Evolutionary conservation across 768 basidiomycete genomes (phyloP).

Genomic region (Peribolospora baueri): DNA sequence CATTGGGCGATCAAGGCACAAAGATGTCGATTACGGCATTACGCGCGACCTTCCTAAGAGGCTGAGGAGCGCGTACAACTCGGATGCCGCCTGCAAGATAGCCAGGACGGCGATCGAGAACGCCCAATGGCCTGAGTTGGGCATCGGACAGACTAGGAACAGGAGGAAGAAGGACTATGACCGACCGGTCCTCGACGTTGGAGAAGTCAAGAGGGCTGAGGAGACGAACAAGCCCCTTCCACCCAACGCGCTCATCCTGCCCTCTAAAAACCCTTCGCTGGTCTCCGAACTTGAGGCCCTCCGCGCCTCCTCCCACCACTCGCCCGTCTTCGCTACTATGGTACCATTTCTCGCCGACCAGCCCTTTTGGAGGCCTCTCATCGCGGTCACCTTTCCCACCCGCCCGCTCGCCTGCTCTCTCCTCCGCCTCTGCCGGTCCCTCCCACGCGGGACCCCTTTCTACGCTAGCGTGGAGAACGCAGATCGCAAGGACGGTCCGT

Average conservation of each 20-base stretch:
- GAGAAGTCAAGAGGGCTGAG: not conserved
- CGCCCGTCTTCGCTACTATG: slow-evolving; percentile 1
- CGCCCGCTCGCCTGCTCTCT: slow-evolving; percentile 23
- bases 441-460: slow-evolving; percentile 21
- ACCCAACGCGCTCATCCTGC: not conserved
- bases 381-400: slow-evolving; percentile 24
- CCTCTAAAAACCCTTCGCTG: not conserved
- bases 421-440: slow-evolving; percentile 18
- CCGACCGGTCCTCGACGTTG: slow-evolving; percentile 2
- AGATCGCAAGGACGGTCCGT: slow-evolving; percentile 20
- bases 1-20: slow-evolving; percentile 17
- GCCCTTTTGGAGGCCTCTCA: slow-evolving; percentile 25
- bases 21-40: slow-evolving; percentile 13
- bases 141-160: not conserved
- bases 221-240: not conserved
- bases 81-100: slow-evolving; percentile 2
- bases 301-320: slow-evolving; percentile 3
- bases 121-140: slow-evolving; percentile 20
- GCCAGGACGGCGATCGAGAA: slow-evolving; percentile 20
- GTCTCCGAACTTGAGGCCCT: not conserved
- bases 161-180: slow-evolving; percentile 6
- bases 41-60: slow-evolving; percentile 1
- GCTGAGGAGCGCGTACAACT: slow-evolving; percentile 19
- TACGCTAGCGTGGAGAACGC: slow-evolving; percentile 17
- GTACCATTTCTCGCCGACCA: slow-evolving; percentile 13